Evolutionary conservation across 176 grass and related monocot genomes (phyloP).

Genomic region (barley (Hordeum vulgare)): MorexV3_pseudomolecules_assembly NC_058522.1:5604245-5604744

Average conservation of each 20-base stretch:
- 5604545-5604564: background rate
- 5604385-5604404: background rate
- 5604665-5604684: background rate
- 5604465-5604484: background rate
- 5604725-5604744: background rate
- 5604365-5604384: slow-evolving; percentile 5
- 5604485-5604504: background rate
- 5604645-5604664: background rate
- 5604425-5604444: background rate
- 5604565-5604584: background rate
- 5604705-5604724: background rate
- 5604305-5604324: slow-evolving; percentile 89
- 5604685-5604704: background rate
- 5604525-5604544: background rate
- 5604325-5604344: slow-evolving; percentile 82
- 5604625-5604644: background rate
- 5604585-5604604: background rate
- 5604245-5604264: slow-evolving; percentile 95
- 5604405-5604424: background rate
- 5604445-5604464: background rate
- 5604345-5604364: slow-evolving; percentile 79
- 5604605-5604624: background rate
- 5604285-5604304: slow-evolving; percentile 82
- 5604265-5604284: slow-evolving; percentile 98
- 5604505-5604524: slow-evolving; percentile 7